Evolutionary conservation across 2,329 filamentous ascomycete genomes (phyloP).

Genomic region (Paecilomyces sp.): DNA sequence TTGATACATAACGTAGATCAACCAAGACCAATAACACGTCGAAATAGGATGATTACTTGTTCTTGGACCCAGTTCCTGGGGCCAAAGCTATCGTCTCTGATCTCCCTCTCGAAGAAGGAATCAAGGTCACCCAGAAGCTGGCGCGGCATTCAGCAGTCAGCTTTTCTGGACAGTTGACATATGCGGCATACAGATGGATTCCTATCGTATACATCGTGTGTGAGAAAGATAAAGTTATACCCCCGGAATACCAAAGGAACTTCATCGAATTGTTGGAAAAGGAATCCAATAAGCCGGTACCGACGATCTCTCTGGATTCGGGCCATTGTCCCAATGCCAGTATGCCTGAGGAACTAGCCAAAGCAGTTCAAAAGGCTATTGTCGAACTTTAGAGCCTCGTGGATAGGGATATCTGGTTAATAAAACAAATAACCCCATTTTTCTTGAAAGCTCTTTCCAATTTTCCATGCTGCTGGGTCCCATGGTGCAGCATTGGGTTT

Average conservation of each 20-base stretch:
- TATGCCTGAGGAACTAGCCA: constrained; percentile 13
- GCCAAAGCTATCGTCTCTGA: neutral
- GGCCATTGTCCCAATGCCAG: constrained; percentile 22
- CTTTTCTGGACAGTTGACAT: constrained; percentile 21
- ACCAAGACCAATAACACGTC: neutral
- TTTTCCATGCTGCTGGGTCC: constrained; percentile 28
- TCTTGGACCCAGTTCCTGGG: constrained; percentile 1
- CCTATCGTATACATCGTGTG: constrained; percentile 26
- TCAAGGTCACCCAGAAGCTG: constrained; percentile 10
- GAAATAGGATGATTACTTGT: constrained; percentile 5
- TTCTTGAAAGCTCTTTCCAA: constrained; percentile 22
- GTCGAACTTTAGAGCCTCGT: neutral
- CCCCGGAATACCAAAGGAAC: constrained; percentile 17
- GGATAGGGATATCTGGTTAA: neutral
- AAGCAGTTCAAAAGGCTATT: constrained; percentile 6
- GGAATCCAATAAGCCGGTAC: constrained; percentile 23
- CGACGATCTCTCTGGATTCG: constrained; percentile 20
- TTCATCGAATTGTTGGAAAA: constrained; percentile 24
- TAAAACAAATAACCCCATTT: constrained; percentile 32
- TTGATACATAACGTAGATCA: neutral
- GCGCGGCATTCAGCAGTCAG: constrained; percentile 19
- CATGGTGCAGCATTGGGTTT: constrained; percentile 17
- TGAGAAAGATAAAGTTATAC: constrained; percentile 20
- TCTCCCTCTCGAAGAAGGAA: constrained; percentile 1
- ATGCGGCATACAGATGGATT: constrained; percentile 25